These are phyloP conservation scores for Trichoderma citrinoviride DNA, from an alignment of 2,329 filamentous ascomycete genomes.

Conservation along the genomic window DNA sequence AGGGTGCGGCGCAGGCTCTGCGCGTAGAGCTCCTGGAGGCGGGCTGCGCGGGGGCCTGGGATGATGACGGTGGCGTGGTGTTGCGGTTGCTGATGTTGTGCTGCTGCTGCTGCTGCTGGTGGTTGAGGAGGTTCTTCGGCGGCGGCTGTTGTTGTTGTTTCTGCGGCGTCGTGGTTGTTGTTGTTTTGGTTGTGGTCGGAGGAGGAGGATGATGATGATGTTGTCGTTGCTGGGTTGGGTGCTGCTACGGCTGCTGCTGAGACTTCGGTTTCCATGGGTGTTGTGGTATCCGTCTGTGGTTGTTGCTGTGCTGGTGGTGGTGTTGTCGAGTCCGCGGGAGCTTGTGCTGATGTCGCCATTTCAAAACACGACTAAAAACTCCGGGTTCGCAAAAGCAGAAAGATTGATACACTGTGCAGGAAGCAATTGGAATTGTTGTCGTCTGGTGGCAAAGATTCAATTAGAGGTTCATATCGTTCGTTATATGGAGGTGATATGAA, in stretches of 20 bases:
- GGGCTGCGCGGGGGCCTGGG: constrained; percentile 56
- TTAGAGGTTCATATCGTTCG: too few relatives aligned
- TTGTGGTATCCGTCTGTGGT: not conserved
- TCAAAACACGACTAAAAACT: too few relatives aligned
- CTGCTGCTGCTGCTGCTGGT: not conserved
- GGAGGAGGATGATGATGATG: too few relatives aligned
- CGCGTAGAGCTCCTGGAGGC: constrained; percentile 54
- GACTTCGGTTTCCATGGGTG: constrained; percentile 9
- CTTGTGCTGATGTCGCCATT: not conserved
- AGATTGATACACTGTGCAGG: not conserved
- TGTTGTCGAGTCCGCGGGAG: not conserved
- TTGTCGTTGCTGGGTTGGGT: not conserved
- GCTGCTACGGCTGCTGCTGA: not conserved
- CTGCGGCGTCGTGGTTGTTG: not conserved
- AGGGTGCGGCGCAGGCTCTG: constrained; percentile 54
- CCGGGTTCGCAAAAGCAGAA: too few relatives aligned
- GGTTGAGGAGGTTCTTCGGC: constrained; percentile 31
- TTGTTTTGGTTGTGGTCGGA: not conserved
- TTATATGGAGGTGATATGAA: too few relatives aligned
- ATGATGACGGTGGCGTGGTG: constrained; percentile 42
- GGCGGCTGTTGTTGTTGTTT: not conserved
- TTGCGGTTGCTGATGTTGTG: not conserved
- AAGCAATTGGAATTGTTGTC: not conserved
- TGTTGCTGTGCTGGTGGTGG: too few relatives aligned
- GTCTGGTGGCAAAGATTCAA: too few relatives aligned